Conservation (phyloP, 768 basidiomycete species). For the Phaffia tasmanica region DNA sequence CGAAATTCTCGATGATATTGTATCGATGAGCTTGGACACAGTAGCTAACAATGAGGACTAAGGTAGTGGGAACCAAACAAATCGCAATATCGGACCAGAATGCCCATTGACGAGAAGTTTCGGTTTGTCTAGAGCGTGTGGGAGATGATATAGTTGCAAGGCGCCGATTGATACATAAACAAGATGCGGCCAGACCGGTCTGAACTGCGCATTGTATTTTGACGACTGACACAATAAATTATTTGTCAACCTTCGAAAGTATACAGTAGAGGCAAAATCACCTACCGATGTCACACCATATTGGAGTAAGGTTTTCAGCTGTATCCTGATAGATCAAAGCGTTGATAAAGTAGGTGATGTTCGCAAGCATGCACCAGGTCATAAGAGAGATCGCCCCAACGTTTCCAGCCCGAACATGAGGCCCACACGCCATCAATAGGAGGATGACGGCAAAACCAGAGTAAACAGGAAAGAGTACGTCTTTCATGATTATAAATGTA, state of each 20-base stretch:
- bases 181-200: slow-evolving; percentile 48
- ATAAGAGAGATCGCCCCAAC: slow-evolving; percentile 64
- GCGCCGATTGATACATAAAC: slow-evolving; percentile 53
- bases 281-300: slow-evolving; percentile 72
- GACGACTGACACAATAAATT: slow-evolving; percentile 42
- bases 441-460: slow-evolving; percentile 39
- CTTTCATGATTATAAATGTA: slow-evolving; percentile 16
- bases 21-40: slow-evolving; percentile 19
- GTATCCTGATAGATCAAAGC: slow-evolving; percentile 54
- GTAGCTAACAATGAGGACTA: slow-evolving; percentile 12
- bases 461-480: slow-evolving; percentile 27
- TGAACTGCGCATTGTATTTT: slow-evolving; percentile 44
- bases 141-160: slow-evolving; percentile 41
- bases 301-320: slow-evolving; percentile 41
- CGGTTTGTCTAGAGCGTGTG: slow-evolving; percentile 41
- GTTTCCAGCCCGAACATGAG: slow-evolving; percentile 62
- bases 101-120: neutral
- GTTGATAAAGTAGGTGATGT: slow-evolving; percentile 49
- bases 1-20: slow-evolving; percentile 10
- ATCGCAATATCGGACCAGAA: slow-evolving; percentile 24
- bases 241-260: neutral
- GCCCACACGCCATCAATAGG: slow-evolving; percentile 52
- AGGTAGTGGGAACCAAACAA: neutral
- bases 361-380: slow-evolving; percentile 45
- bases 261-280: neutral